Evolutionary conservation across 163 green algal genomes (phyloP).

Genomic region (Scenedesmus sp.): DNA sequence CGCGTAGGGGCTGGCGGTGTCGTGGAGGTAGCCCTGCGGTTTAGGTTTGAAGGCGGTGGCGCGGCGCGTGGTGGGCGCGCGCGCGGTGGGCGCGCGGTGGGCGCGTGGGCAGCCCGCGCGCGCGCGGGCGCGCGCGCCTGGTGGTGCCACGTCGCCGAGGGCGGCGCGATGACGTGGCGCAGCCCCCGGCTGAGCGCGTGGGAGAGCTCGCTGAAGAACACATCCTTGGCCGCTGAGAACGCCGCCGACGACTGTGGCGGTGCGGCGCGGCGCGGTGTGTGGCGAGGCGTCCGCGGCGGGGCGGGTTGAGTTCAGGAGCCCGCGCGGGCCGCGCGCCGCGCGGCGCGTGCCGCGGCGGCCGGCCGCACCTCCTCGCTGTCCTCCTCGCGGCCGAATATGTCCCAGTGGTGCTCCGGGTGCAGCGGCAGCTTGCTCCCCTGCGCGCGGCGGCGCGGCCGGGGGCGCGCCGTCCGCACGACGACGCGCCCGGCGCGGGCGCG

Average conservation of each 20-base stretch:
- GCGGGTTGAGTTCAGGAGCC: too few relatives aligned
- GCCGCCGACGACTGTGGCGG: background rate
- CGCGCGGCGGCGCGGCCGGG: too few relatives aligned
- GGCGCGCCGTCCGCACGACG: too few relatives aligned
- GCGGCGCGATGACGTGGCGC: slow-evolving; percentile 63
- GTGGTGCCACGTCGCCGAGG: slow-evolving; percentile 59
- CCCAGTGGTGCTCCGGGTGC: slow-evolving; percentile 37
- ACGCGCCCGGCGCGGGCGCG: too few relatives aligned
- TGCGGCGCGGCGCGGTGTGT: background rate
- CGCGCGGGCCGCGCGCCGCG: too few relatives aligned
- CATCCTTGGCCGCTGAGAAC: slow-evolving; percentile 40
- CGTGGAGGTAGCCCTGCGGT: slow-evolving; percentile 51
- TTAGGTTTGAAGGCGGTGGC: too few relatives aligned
- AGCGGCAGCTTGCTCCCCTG: background rate
- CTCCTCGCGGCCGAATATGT: slow-evolving; percentile 46
- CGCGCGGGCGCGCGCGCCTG: background rate
- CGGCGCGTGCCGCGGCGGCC: too few relatives aligned
- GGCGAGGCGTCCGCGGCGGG: too few relatives aligned
- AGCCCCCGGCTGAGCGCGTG: slow-evolving; percentile 52
- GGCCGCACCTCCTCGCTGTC: slow-evolving; percentile 1
- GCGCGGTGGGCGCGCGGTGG: too few relatives aligned
- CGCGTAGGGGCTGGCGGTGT: slow-evolving; percentile 56
- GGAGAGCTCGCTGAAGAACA: slow-evolving; percentile 55
- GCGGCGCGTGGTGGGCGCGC: slow-evolving; percentile 40
- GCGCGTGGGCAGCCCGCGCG: too few relatives aligned